phyloP scores from a whole-genome alignment of 2,329 filamentous ascomycete genomes.

The Stachybotrys chlorohalonatus region DNA sequence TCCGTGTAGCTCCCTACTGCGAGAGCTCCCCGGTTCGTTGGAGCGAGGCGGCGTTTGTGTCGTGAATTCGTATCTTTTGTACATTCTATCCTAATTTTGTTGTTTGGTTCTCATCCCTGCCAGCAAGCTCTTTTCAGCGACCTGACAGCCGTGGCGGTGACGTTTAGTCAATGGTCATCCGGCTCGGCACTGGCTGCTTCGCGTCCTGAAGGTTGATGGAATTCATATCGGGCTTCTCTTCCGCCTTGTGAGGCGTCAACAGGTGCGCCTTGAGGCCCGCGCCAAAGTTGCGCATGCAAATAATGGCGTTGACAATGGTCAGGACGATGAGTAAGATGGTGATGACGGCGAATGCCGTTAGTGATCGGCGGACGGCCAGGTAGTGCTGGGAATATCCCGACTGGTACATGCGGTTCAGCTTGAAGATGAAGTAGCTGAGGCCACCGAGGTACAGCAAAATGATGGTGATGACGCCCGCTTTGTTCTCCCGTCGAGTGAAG shows the following conservation, averaged over 20 bases:
- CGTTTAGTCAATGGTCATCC: conserved; percentile 53
- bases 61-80: conserved; percentile 28
- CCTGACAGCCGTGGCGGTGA: neutral
- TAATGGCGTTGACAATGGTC: conserved; percentile 78
- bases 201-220: conserved; percentile 49
- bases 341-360: conserved; percentile 90
- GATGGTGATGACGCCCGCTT: conserved; percentile 64
- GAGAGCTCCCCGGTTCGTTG: neutral
- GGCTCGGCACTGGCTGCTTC: conserved; percentile 43
- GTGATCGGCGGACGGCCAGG: conserved; percentile 67
- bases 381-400: conserved; percentile 52
- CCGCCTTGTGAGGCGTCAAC: conserved; percentile 37
- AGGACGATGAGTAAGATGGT: conserved; percentile 81
- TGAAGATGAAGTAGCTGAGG: conserved; percentile 95
- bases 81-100: conserved; percentile 9
- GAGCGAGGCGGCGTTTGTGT: conserved; percentile 7
- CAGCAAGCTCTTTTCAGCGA: no score
- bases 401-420: conserved; percentile 92
- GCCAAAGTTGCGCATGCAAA: conserved; percentile 87
- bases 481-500: conserved; percentile 78
- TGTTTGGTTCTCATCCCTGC: no score
- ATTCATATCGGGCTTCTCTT: conserved; percentile 47
- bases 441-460: conserved; percentile 84
- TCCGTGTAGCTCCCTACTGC: neutral
- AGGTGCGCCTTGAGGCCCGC: conserved; percentile 85